phyloP scores from a whole-genome alignment of 495 filamentous ascomycete genomes.

The Aspergillus asperescens region DNA sequence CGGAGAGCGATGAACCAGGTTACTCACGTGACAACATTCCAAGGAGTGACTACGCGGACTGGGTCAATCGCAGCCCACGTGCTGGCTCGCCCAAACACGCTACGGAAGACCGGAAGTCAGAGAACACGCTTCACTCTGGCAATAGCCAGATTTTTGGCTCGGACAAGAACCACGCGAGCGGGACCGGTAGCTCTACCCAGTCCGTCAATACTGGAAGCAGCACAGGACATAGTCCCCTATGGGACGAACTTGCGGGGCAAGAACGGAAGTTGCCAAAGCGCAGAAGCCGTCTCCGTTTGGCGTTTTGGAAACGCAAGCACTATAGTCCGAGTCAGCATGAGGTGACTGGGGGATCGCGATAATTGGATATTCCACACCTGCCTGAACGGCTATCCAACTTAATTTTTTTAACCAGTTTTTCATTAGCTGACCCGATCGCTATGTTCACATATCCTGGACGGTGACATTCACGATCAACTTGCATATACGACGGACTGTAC shows the following conservation, averaged over 20 bases:
- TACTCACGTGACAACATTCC: constrained; percentile 26
- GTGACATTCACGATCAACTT: constrained; percentile 30
- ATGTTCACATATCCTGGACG: constrained; percentile 27
- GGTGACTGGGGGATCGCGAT: constrained; percentile 36
- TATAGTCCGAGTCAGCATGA: constrained; percentile 33
- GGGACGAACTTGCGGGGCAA: constrained; percentile 21
- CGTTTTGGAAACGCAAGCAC: constrained; percentile 42
- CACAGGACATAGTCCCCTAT: constrained; percentile 18
- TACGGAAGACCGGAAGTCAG: background rate
- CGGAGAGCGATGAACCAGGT: constrained; percentile 45
- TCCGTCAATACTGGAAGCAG: constrained; percentile 31
- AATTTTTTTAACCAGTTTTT: too few relatives aligned
- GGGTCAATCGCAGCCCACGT: constrained; percentile 9
- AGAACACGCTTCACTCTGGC: constrained; percentile 8
- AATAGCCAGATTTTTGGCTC: constrained; percentile 18
- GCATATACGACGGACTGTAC: constrained; percentile 29
- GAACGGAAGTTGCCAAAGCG: constrained; percentile 32
- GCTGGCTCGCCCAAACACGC: constrained; percentile 15
- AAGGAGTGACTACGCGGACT: constrained; percentile 24
- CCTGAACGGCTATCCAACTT: too few relatives aligned
- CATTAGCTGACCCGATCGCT: background rate
- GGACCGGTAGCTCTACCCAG: constrained; percentile 27
- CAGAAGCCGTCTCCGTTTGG: constrained; percentile 40
- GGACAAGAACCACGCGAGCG: constrained; percentile 27
- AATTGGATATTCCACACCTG: background rate